Base-by-base conservation (phyloP, 2,329 filamentous ascomycete genomes). In the Westerdykella sp. region DNA sequence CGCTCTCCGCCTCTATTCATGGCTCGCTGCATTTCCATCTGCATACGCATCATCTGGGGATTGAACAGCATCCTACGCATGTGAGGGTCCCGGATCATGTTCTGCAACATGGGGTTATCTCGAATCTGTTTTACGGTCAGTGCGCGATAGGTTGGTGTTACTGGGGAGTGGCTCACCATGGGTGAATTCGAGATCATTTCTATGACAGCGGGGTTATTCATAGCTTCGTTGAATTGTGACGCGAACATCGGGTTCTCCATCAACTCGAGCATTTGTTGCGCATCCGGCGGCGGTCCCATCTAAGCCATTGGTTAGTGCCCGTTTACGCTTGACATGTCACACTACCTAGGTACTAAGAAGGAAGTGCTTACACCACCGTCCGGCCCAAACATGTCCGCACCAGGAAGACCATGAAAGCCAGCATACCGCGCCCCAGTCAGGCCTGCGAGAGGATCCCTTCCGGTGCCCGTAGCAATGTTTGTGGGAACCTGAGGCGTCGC, bases 61-160 rank as follows among this genome's bases (percentile, higher is more conserved):
- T 94, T 89, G 49, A 88, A 91, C 77, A 98, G 84, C 85, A 97
- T 93, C 40, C 85, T 78, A 58, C 93, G 80, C 70, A 97, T 89
- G 50, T 89, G 79, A 0, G 90, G 90, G 18, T 90, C 93, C 47
- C 88, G 83, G 57, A 98, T 80, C 68, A 96, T 84, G 61, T 94
- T 81, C 55, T 89, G 81, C 16, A 87, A 86, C 76, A 88, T 84
- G 2, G 93, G 93, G 63, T 95, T 95, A 60, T 85, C 81, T 57
- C 93, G 81, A 56, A 98, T 89, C 60, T 63, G 31, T 36, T 34
- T 28, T 22, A 39, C 11, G 47, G 30, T 62, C 41, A 62, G 51
- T 34, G 6, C 7, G 13, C 10, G n/a, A 23, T 10, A 14, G 10
- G 6, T 21, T 7, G 6, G 36, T 22, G 36, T 14, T 22, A 5